Evolutionary conservation across 139 green algal genomes (phyloP), one percentile per base, ranked within the genome.

Genomic region (Trebouxia sp.): DNA sequence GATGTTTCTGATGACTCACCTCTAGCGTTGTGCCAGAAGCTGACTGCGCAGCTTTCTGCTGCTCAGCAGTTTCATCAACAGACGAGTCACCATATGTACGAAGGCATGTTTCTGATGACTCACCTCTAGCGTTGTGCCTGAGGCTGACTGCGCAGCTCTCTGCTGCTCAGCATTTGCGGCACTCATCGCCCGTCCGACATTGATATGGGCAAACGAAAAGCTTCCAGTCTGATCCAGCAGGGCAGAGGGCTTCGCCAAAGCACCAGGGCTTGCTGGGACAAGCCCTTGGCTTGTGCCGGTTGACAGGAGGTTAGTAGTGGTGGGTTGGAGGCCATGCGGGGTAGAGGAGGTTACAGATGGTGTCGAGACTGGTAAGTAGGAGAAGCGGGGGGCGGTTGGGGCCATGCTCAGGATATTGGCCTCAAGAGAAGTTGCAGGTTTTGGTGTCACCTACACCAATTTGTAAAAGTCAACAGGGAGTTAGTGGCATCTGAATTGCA

Each of bases 351-450:
- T 37, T 22, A 80, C 50, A 1, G 82, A 65, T 1, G 90, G 91
- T 0, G 86, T 88, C 20, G 90, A 93, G 72, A 98, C 95, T 50
- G 94, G 94, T 53, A 98, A 87, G 88, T 98, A 98, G 12, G 93
- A 85, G 80, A 98, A 98, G 24, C 94, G 88, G 26, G 88, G 66
- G 7, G 85, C 90, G 1, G 90, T 83, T 0, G 91, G 83, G n/a
- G 95, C 78, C 48, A 96, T 78, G 32, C 91, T 89, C 62, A 98
- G 85, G 20, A 90, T 85, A 80, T 98, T 98, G 72, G 88, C 84
- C 17, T 95, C 90, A 15, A 66, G 75, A 5, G 66, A 38, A 0
- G 84, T 48, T 30, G 65, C 65, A 30, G 77, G 28, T 67, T 85
- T 85, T 22, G 30, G 32, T 8, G 41, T 15, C 14, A 66, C 75